phyloP scores from a whole-genome alignment of 768 basidiomycete genomes.

The Tylopilus felleus region DNA sequence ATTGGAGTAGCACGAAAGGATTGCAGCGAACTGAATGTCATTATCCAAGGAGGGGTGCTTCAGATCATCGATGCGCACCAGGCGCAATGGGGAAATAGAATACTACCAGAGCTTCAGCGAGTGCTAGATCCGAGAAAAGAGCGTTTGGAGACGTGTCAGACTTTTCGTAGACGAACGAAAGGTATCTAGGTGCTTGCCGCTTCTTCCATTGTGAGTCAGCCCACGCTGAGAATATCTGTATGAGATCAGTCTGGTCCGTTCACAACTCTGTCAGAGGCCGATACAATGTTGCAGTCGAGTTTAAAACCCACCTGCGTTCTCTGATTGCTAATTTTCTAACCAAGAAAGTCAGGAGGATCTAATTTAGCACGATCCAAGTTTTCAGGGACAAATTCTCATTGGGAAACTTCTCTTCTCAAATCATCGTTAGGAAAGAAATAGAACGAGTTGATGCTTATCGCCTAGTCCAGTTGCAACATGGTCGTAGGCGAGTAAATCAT shows the following conservation, averaged over 20 bases:
- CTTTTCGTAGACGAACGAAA: not conserved
- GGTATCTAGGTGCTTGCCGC: not conserved
- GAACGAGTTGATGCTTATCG: no score
- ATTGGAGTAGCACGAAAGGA: conserved; percentile 8
- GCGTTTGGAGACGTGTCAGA: conserved; percentile 1
- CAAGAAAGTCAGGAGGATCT: no score
- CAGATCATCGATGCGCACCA: conserved; percentile 29
- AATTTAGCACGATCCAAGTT: no score
- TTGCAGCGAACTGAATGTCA: conserved; percentile 13
- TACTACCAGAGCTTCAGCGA: conserved; percentile 18
- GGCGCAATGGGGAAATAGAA: conserved; percentile 20
- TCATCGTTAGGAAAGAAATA: no score
- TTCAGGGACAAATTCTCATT: no score
- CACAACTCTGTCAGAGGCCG: not conserved
- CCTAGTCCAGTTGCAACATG: no score
- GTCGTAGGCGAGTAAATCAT: no score
- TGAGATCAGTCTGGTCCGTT: conserved; percentile 3
- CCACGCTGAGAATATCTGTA: not conserved
- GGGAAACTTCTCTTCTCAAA: no score
- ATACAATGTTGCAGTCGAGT: not conserved
- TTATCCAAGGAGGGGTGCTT: conserved; percentile 13
- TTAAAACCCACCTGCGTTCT: not conserved
- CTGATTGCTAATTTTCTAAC: not conserved
- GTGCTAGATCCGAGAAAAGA: not conserved
- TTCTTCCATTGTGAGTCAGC: conserved; percentile 10